These are phyloP conservation scores for Leptographium radiaticola DNA, from an alignment of 2,329 filamentous ascomycete genomes.

Conservation along the genomic window DNA sequence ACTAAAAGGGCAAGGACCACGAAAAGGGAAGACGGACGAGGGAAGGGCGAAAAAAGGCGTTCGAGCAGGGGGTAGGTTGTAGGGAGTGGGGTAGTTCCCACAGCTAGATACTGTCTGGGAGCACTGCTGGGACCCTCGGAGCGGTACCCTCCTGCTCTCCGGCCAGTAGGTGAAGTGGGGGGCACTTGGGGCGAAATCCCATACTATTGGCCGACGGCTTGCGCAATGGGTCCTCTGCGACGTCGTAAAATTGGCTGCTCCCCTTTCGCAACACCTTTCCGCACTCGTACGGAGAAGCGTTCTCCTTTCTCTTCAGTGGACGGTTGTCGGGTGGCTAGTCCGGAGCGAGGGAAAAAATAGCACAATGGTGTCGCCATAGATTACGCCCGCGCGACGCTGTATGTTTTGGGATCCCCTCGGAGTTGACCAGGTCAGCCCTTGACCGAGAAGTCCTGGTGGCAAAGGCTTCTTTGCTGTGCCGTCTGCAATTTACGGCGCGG, in stretches of 20 bases:
- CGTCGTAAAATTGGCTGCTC: conserved; percentile 2
- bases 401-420: too few relatives aligned
- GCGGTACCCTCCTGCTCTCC: not conserved
- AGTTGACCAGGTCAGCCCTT: too few relatives aligned
- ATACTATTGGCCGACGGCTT: not conserved
- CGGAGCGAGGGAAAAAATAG: not conserved
- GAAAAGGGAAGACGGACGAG: conserved; percentile 1
- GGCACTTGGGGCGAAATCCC: not conserved
- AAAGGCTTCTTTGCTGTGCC: too few relatives aligned
- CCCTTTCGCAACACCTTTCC: not conserved
- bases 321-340: not conserved
- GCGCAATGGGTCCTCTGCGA: not conserved
- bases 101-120: not conserved
- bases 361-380: not conserved
- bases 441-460: too few relatives aligned
- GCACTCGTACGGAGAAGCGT: not conserved
- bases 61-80: not conserved
- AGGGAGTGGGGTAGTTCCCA: not conserved
- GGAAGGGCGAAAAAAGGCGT: conserved; percentile 1
- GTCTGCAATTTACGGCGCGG: too few relatives aligned
- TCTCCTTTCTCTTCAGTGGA: not conserved
- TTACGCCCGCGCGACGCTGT: not conserved
- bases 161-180: not conserved
- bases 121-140: not conserved
- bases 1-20: conserved; percentile 9